These are phyloP conservation scores for Chionographis japonica DNA, from an alignment of 106 monocot genomes.

Conservation along the genomic window DNA sequence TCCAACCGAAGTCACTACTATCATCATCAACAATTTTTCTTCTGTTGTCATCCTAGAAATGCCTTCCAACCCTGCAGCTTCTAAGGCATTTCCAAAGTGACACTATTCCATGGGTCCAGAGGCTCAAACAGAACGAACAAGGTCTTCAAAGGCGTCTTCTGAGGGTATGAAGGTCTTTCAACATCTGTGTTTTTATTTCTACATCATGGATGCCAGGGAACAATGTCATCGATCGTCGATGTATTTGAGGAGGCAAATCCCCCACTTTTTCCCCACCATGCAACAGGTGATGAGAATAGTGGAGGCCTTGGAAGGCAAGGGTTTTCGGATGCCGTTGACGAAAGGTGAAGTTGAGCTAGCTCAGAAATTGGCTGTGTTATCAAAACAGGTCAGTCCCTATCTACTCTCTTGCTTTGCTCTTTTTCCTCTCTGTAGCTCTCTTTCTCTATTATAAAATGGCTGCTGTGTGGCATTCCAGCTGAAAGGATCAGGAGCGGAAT, in stretches of 20 bases:
- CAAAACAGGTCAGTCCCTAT: slow-evolving; percentile 48
- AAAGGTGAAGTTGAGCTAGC: slow-evolving; percentile 73
- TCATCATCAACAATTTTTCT: not conserved
- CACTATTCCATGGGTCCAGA: slow-evolving; percentile 74
- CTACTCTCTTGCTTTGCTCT: not conserved
- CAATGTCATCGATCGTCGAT: not conserved
- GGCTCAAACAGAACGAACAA: slow-evolving; percentile 78
- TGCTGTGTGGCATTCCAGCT: slow-evolving; percentile 36
- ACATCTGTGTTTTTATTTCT: not conserved
- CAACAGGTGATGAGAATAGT: slow-evolving; percentile 84
- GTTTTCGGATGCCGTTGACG: slow-evolving; percentile 64
- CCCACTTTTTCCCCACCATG: not conserved
- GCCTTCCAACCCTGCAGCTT: slow-evolving; percentile 42
- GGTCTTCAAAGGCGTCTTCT: slow-evolving; percentile 76
- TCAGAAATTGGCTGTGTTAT: slow-evolving; percentile 47
- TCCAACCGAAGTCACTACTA: slow-evolving; percentile 1
- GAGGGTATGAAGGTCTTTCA: slow-evolving; percentile 32
- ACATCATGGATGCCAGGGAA: not conserved
- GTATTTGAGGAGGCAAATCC: not conserved
- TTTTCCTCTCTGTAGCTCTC: not conserved
- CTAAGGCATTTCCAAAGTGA: slow-evolving; percentile 85
- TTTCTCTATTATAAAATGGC: not conserved
- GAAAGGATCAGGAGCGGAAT: slow-evolving; percentile 67
- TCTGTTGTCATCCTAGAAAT: not conserved
- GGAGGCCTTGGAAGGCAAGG: slow-evolving; percentile 79